Evolutionary conservation across 116 monocot genomes (phyloP).

Genomic region (Phalaenopsis hybrid): DNA sequence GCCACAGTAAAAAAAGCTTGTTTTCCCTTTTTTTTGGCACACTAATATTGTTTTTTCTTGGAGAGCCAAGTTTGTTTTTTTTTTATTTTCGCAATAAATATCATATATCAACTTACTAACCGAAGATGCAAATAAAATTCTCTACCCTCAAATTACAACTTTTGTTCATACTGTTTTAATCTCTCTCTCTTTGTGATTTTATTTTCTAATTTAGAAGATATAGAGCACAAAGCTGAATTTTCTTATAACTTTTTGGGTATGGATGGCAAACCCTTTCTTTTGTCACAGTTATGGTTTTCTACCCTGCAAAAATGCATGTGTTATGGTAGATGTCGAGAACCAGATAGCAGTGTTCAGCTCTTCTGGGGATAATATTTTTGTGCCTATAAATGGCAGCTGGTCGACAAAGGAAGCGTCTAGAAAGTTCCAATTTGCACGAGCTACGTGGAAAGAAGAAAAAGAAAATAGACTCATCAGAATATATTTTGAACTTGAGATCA

Average conservation of each 20-base stretch:
- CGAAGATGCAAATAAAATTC: too few relatives aligned
- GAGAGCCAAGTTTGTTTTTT: background rate
- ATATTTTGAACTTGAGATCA: constrained; percentile 46
- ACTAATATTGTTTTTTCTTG: background rate
- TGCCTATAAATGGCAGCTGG: constrained; percentile 65
- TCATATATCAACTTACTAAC: background rate
- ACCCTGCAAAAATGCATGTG: background rate
- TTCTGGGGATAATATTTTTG: background rate
- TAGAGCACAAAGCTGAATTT: background rate
- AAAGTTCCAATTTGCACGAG: constrained; percentile 39
- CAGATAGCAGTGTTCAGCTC: background rate
- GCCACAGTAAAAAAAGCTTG: background rate
- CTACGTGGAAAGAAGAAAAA: constrained; percentile 58
- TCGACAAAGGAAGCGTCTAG: constrained; percentile 55
- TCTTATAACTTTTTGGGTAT: background rate
- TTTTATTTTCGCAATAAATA: background rate
- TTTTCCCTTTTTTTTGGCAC: background rate
- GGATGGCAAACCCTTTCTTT: background rate
- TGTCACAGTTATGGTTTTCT: background rate
- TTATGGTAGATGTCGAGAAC: background rate
- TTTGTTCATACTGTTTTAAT: background rate
- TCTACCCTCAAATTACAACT: background rate
- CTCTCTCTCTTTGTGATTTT: background rate
- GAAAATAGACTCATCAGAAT: constrained; percentile 42
- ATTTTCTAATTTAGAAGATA: background rate